Base-by-base conservation (phyloP, 1,284 basidiomycete species). In the Earliella scabrosa region DNA sequence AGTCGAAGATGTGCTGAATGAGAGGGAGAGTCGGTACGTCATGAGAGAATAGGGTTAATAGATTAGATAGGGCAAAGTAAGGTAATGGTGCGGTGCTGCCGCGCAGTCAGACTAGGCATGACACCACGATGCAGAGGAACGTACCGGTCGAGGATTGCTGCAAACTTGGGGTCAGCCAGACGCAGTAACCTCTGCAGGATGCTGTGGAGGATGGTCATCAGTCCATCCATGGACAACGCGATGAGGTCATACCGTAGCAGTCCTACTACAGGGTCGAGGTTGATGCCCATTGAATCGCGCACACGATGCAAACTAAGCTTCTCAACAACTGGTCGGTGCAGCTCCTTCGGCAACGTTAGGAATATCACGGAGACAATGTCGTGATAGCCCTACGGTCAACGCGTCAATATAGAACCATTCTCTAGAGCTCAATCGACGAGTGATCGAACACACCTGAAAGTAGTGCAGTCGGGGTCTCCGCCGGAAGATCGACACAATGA, bases 31-130 rank as follows among this genome's bases (percentile, higher is more conserved):
- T 91, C 9, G 93, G 92, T 54, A 93, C 81, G 66, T 97, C 94
- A 71, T 98, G 95, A 5, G 95, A 88, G 72, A 97, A 92, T 27
- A 97, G 80, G 0, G 95, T 97, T 35, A 98, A 77, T 35, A 97
- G 82, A 76, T 95, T 94, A 11, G 94, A 92, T 8, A 98, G 81
- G 0, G 94, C 93, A 68, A 91, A 95, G 71, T 91, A 93, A 0
- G 93, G 93, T 2, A 94, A 75, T 0, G 88, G 86, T 0, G 88
- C 81, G 21, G 75, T 75, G 45, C 82, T 83, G 56, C 34, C 18
- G 1, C 14, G 9, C 14, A 21, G 56, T 54, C 18, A 39, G 46
- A 41, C 39, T 23, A 41, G 39, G 39, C 21, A 38, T 58, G 26
- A 62, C 45, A 52, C 43, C 40, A 40, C 41, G 49, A 32, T n/a